phyloP scores from a whole-genome alignment of 352 stramenopile species.

The Globisporangium polare region DNA sequence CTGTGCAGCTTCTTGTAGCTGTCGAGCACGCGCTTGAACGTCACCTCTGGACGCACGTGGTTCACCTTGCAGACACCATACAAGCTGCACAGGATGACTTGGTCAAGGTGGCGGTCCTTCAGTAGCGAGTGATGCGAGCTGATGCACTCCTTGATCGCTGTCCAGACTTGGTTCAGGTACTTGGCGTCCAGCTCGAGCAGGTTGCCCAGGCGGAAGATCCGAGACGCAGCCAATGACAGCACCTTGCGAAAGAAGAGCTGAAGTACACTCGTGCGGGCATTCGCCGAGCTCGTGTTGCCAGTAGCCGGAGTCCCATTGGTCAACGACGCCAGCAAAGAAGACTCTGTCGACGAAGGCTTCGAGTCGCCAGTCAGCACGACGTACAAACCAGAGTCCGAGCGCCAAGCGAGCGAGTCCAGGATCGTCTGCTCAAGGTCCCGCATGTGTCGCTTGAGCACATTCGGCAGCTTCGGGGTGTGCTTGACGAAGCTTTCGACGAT shows the following conservation, averaged over 20 bases:
- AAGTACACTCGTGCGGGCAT: conserved; percentile 44
- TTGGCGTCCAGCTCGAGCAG: conserved; percentile 66
- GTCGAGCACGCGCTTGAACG: conserved; percentile 77
- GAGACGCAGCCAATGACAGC: conserved; percentile 70
- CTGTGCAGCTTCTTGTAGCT: conserved; percentile 69
- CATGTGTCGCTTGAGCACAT: conserved; percentile 81
- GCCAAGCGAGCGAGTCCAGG: conserved; percentile 73
- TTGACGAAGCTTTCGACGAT: conserved; percentile 88
- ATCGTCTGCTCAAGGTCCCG: conserved; percentile 83
- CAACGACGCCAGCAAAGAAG: conserved; percentile 7
- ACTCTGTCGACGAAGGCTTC: conserved; percentile 5
- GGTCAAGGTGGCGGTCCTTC: conserved; percentile 72
- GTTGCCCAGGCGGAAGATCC: conserved; percentile 71
- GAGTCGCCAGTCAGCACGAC: conserved; percentile 41
- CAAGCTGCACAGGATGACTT: conserved; percentile 80
- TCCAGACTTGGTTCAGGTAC: conserved; percentile 86
- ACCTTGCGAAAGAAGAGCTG: conserved; percentile 87
- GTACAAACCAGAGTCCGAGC: conserved; percentile 69
- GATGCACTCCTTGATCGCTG: conserved; percentile 79
- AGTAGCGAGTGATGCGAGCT: conserved; percentile 57
- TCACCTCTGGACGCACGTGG: conserved; percentile 51
- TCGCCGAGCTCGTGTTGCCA: background rate
- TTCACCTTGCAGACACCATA: conserved; percentile 87
- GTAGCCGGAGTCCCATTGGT: conserved; percentile 17
- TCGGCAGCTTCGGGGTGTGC: conserved; percentile 67